Evolutionary conservation across 352 stramenopile species (phyloP), one percentile per base, ranked within the genome.

Genomic region (Phytophthora litchii): DNA sequence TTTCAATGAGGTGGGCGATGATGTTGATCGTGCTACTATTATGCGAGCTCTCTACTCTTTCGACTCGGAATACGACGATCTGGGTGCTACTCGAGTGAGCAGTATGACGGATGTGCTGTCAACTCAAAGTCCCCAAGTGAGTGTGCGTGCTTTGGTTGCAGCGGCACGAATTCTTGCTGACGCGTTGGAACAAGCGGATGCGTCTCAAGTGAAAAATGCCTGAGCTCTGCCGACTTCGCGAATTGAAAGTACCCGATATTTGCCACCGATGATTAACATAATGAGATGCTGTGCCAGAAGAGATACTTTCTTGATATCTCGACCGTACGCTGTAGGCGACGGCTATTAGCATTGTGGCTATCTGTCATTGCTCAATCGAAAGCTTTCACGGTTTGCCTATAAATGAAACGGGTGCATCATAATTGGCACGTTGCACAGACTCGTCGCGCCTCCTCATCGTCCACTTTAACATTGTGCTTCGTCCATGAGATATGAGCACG

Each of bases 101-200:
- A 70, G 36, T 21, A 59, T 63, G 42, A 23, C 37, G 2, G 62
- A 71, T 17, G 55, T 84, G 3, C 59, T 80, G n/a, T 60, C 64
- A 14, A 47, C 53, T 2, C 64, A 58, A 31, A 48, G 31, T 3
- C 61, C 75, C 0, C 44, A 65, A 35, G 46, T 75, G 25, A 72
- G 70, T 43, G 69, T 86, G 3, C 58, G 54, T 19, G 74, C 72
- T 16, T 42, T 86, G 11, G 63, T 86, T 29, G 63, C 62, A 1
- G 67, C 80, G 11, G 69, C 74, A 11, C 58, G 74, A 21, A 55
- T 82, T 19, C 74, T 86, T 21, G 74, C 76, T 0, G 74, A 84
- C 16, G 57, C 68, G 8, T 44, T 84, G 4, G 76, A 84, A 41
- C 60, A 72, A 36, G 64, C 56, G 32, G 67, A 70, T 10, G 34